phyloP scores from a whole-genome alignment of 768 basidiomycete species.

The Rhizopogon vesiculosus region DNA sequence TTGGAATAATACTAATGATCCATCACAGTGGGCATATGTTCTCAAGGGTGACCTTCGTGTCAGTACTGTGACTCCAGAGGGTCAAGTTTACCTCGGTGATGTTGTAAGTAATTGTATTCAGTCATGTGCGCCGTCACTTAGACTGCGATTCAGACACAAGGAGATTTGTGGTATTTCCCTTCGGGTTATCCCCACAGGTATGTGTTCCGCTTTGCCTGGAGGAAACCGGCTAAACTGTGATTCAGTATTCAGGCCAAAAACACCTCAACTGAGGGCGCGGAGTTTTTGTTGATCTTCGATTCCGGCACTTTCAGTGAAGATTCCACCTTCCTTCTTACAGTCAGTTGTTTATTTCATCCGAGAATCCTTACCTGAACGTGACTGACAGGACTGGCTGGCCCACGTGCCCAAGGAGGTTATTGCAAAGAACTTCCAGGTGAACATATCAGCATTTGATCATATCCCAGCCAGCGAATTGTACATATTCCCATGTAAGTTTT shows the following conservation, averaged over 20 bases:
- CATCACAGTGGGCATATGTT: conserved; percentile 47
- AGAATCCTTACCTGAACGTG: not conserved
- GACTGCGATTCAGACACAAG: conserved; percentile 14
- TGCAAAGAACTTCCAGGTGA: conserved; percentile 58
- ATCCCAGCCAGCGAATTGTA: conserved; percentile 53
- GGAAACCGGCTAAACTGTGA: not conserved
- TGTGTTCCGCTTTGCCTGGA: not conserved
- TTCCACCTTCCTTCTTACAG: conserved; percentile 43
- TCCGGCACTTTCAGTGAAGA: conserved; percentile 49
- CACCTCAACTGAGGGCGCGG: conserved; percentile 39
- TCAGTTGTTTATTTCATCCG: not conserved
- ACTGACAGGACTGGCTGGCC: conserved; percentile 59
- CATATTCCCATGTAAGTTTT: conserved; percentile 41
- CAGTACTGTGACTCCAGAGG: conserved; percentile 48
- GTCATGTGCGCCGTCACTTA: conserved; percentile 17
- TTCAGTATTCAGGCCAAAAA: conserved; percentile 46
- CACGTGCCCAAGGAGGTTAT: conserved; percentile 56
- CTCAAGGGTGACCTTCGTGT: conserved; percentile 44
- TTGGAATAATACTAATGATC: not conserved
- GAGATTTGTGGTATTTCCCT: conserved; percentile 60
- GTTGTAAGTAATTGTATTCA: conserved; percentile 33
- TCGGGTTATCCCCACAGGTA: conserved; percentile 46
- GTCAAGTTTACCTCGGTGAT: conserved; percentile 47
- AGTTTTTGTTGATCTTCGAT: conserved; percentile 48
- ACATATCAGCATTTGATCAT: conserved; percentile 44